Conservation (phyloP, 805 yeast species). For the Lachancea kluyveri region DNA sequence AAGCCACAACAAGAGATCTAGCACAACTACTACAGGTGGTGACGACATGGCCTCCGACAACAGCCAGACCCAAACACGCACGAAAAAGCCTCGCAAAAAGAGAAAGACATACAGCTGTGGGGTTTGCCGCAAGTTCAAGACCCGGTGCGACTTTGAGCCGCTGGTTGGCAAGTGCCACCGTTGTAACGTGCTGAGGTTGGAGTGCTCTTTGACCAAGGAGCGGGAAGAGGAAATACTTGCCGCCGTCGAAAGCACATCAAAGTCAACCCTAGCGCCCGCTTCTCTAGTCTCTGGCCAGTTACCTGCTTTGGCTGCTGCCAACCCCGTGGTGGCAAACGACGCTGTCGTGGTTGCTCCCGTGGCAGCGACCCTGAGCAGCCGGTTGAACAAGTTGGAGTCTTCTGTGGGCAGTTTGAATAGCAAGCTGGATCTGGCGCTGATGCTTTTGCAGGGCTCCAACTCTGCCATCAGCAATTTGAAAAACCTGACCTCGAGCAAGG, state of each 20-base stretch:
- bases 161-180: slow-evolving; percentile 43
- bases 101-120: slow-evolving; percentile 42
- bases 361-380: slow-evolving; percentile 10
- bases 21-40: no score
- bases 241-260: slow-evolving; percentile 17
- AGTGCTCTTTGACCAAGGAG: slow-evolving; percentile 41
- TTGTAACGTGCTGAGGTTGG: slow-evolving; percentile 41
- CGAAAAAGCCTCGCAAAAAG: slow-evolving; percentile 29
- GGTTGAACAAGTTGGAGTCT: slow-evolving; percentile 23
- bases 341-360: slow-evolving; percentile 5
- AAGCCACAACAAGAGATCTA: no score
- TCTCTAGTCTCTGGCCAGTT: background rate
- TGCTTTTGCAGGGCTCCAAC: slow-evolving; percentile 16
- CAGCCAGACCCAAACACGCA: no score
- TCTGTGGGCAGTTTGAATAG: slow-evolving; percentile 18
- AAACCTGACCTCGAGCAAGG: background rate
- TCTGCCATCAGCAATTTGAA: slow-evolving; percentile 8
- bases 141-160: slow-evolving; percentile 49
- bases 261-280: slow-evolving; percentile 3
- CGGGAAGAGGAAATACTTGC: slow-evolving; percentile 22
- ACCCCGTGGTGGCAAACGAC: background rate
- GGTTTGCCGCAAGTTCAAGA: slow-evolving; percentile 49
- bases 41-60: no score
- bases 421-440: slow-evolving; percentile 19
- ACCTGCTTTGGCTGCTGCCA: background rate